Conservation (phyloP, 371 early-diverging fungal species). For the Apophysomyces ossiformis region DNA sequence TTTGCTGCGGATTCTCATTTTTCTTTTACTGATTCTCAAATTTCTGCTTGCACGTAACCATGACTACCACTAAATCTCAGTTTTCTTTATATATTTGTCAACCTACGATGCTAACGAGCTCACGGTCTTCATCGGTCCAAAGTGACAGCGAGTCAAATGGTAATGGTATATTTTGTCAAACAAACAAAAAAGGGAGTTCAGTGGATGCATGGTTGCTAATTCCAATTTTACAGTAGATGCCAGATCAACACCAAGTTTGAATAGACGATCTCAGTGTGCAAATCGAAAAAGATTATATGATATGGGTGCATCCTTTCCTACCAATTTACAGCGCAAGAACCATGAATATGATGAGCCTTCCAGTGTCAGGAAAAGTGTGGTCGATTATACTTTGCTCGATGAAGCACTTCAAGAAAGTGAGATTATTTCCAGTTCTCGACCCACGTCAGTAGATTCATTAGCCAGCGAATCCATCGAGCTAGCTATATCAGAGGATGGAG, state of each 20-base stretch:
- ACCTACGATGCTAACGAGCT: conserved; percentile 5
- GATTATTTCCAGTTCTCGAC: conserved; percentile 8
- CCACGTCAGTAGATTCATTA: conserved; percentile 8
- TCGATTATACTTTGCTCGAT: background rate
- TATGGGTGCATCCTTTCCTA: conserved; percentile 6
- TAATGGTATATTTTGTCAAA: background rate
- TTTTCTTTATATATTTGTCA: background rate
- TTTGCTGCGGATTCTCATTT: conserved; percentile 2
- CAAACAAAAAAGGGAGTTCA: background rate
- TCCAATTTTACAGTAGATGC: conserved; percentile 7
- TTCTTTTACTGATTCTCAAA: background rate
- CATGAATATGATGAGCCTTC: background rate
- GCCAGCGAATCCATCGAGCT: conserved; percentile 12
- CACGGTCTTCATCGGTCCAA: background rate
- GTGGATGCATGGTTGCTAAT: background rate
- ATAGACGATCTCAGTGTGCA: background rate
- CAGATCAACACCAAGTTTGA: conserved; percentile 6
- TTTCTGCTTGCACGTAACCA: background rate
- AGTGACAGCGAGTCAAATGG: background rate
- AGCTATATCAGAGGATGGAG: conserved; percentile 1
- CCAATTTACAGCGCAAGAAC: conserved; percentile 13
- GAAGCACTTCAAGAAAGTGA: conserved; percentile 9
- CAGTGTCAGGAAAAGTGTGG: background rate
- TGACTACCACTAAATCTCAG: conserved; percentile 2
- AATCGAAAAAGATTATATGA: background rate